Base-by-base conservation (phyloP, 1,139 yeast species). In the Suhomyces coccinellae region DNA sequence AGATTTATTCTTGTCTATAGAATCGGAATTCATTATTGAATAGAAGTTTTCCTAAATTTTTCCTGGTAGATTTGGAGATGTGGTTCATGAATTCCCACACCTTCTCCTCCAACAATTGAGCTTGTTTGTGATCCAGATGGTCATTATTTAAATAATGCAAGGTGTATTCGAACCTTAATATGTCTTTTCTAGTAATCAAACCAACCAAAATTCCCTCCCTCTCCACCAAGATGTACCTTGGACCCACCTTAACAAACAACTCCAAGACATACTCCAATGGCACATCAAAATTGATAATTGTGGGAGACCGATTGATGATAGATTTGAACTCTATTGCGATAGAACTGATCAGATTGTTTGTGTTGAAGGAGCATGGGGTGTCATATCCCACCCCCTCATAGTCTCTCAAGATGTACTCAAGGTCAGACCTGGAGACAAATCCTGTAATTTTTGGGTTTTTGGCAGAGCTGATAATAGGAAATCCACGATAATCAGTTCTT, bases 201-300 rank as follows among this genome's bases (percentile, higher is more conserved):
- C 95, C 95, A 3, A 71, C 75, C 17, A 86, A 62, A 3, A 50
- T 44, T 1, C 85, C 87, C 33, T 77, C 71, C 16, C 59, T 57
- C 44, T 83, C 86, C 0, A 90, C 84, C 39, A 87, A 70, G 1
- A 93, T 75, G 33, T 83, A 77, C 33, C 89, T 71, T 4, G 97
- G 96, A 0, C 98, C 97, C 33, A 90, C 62, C 52, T 86, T 84
- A 47, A 81, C 78, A 62, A 93, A 93, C 15, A 88, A 69, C 38
- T 85, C 87, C 48, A 84, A 69, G 2, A 85, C 78, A 33, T 79
- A 75, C 51, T 85, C 87, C 32, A 90, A 67, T 0, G 87, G 75
- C 0, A 84, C 72, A 29, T 67, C 62, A 1, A 80, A 64, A 41
- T 76, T 71, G 0, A 88, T 82, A 0, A 81, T 75, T 15, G 90